phyloP scores from a whole-genome alignment of 2,329 filamentous ascomycete genomes.

The Pseudogymnoascus sp. region DNA sequence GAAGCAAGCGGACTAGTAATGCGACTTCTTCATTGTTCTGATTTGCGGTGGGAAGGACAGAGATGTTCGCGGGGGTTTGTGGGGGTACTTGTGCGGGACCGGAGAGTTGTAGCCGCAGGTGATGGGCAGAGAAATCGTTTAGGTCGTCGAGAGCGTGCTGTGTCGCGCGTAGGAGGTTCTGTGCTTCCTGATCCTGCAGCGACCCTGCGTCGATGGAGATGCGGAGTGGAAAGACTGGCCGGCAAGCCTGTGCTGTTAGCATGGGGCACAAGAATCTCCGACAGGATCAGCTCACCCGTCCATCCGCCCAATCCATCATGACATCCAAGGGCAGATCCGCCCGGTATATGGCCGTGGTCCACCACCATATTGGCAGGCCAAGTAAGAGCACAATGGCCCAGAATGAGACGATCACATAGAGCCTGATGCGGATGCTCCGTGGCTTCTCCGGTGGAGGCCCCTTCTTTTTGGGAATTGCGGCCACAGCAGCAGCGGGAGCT shows the following conservation, averaged over 20 bases:
- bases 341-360: slow-evolving; percentile 85
- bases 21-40: slow-evolving; percentile 44
- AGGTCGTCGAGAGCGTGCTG: slow-evolving; percentile 80
- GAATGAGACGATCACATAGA: slow-evolving; percentile 74
- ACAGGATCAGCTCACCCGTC: slow-evolving; percentile 51
- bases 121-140: slow-evolving; percentile 78
- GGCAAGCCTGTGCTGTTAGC: slow-evolving; percentile 57
- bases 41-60: slow-evolving; percentile 7
- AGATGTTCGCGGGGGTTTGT: slow-evolving; percentile 27
- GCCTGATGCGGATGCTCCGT: slow-evolving; percentile 59
- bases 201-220: slow-evolving; percentile 66
- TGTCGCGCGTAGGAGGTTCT: slow-evolving; percentile 67
- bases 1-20: slow-evolving; percentile 61
- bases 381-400: slow-evolving; percentile 79
- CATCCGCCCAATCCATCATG: slow-evolving; percentile 89
- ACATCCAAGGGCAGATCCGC: slow-evolving; percentile 72
- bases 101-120: slow-evolving; percentile 61
- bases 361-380: slow-evolving; percentile 91
- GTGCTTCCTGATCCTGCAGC: slow-evolving; percentile 57
- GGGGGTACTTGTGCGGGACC: not conserved
- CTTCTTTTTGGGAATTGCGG: slow-evolving; percentile 21
- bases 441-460: slow-evolving; percentile 66
- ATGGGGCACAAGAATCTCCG: not conserved
- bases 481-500: slow-evolving; percentile 19
- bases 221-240: slow-evolving; percentile 77